Conservation (phyloP, 768 basidiomycete species). For the Paxillus ammoniavirescens region DNA sequence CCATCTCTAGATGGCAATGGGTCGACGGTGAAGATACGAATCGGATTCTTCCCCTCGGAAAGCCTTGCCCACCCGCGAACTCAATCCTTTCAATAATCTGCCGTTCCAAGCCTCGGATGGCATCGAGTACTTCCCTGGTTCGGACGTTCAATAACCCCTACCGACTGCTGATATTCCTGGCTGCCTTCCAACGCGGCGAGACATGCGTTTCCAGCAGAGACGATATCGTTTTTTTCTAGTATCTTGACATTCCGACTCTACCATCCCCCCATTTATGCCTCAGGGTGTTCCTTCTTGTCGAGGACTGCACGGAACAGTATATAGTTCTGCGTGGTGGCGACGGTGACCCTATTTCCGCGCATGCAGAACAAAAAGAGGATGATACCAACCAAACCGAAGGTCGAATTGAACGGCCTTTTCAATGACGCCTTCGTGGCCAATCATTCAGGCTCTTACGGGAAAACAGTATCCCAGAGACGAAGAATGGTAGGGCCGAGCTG, state of each 20-base stretch:
- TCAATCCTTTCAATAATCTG: background rate
- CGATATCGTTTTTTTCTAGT: slow-evolving; percentile 7
- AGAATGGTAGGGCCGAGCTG: slow-evolving; percentile 1
- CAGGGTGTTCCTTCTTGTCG: slow-evolving; percentile 28
- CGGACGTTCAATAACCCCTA: slow-evolving; percentile 7
- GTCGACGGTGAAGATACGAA: slow-evolving; percentile 1
- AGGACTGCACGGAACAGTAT: slow-evolving; percentile 20
- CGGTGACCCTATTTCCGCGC: slow-evolving; percentile 30
- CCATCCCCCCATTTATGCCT: slow-evolving; percentile 19
- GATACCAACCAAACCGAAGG: slow-evolving; percentile 27
- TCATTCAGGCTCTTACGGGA: slow-evolving; percentile 15
- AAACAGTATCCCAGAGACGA: slow-evolving; percentile 19
- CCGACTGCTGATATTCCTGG: slow-evolving; percentile 27
- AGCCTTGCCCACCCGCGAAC: background rate
- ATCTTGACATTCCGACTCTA: slow-evolving; percentile 11
- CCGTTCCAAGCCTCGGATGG: background rate
- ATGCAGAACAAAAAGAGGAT: slow-evolving; percentile 36
- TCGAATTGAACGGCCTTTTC: slow-evolving; percentile 21
- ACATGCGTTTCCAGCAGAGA: slow-evolving; percentile 14
- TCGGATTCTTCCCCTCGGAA: slow-evolving; percentile 2
- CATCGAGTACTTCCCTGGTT: slow-evolving; percentile 7
- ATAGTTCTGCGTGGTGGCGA: slow-evolving; percentile 25
- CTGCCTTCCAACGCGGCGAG: slow-evolving; percentile 5
- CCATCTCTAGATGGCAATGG: slow-evolving; percentile 3
- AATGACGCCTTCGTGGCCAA: slow-evolving; percentile 8